Conservation (phyloP, 2,329 filamentous ascomycete species). For the Fusarium sulawesiense region DNA sequence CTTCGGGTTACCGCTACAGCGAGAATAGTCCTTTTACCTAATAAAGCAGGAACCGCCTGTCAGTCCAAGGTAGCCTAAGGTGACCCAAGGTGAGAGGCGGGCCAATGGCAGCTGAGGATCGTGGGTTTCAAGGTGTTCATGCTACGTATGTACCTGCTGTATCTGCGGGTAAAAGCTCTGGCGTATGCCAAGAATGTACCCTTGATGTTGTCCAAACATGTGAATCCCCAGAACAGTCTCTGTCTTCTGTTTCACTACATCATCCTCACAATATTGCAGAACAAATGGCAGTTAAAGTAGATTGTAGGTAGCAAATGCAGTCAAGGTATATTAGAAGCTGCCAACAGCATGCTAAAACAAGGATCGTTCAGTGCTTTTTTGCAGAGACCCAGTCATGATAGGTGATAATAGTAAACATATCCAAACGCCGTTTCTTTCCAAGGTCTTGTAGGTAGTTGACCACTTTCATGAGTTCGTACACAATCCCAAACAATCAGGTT, state of each 20-base stretch:
- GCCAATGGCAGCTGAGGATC: slow-evolving; percentile 24
- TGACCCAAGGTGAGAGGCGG: slow-evolving; percentile 30
- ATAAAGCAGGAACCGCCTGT: slow-evolving; percentile 33
- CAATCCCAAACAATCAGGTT: slow-evolving; percentile 33
- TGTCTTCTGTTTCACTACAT: not conserved
- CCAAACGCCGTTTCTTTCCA: slow-evolving; percentile 44
- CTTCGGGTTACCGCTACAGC: slow-evolving; percentile 8
- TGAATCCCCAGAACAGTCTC: not conserved
- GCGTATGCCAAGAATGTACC: slow-evolving; percentile 21
- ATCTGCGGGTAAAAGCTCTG: slow-evolving; percentile 25
- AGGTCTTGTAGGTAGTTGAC: slow-evolving; percentile 41
- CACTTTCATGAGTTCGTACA: slow-evolving; percentile 44
- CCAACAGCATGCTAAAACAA: slow-evolving; percentile 32
- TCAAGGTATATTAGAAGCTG: slow-evolving; percentile 40
- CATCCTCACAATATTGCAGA: slow-evolving; percentile 3
- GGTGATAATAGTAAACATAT: slow-evolving; percentile 37
- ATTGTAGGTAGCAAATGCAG: slow-evolving; percentile 22
- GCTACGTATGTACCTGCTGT: not conserved
- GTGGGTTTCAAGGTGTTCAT: slow-evolving; percentile 28
- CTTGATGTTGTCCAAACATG: slow-evolving; percentile 1
- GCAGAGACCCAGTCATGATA: slow-evolving; percentile 43
- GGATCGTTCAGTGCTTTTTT: slow-evolving; percentile 44
- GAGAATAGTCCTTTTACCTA: slow-evolving; percentile 36
- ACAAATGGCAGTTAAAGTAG: not conserved
- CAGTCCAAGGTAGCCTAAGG: not conserved